These are phyloP conservation scores for Apiospora arundinis DNA, from an alignment of 2,329 filamentous ascomycete genomes.

Conservation along the genomic window DNA sequence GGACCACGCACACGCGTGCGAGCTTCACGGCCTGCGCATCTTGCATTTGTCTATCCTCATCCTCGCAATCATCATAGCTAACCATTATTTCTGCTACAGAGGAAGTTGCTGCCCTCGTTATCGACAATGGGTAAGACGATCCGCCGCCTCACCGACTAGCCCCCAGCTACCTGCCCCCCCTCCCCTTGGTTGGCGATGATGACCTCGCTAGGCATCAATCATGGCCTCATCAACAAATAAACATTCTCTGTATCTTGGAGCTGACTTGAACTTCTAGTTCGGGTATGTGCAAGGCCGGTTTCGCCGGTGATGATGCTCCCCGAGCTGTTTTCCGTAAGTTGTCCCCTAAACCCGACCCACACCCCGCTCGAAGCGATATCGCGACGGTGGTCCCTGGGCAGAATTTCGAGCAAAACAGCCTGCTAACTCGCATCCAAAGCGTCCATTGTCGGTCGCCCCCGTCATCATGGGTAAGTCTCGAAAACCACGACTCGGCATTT, in stretches of 20 bases:
- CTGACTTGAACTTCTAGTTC: slow-evolving; percentile 69
- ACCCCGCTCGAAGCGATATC: slow-evolving; percentile 46
- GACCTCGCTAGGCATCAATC: slow-evolving; percentile 1
- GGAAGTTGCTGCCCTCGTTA: slow-evolving; percentile 99
- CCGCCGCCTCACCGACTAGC: slow-evolving; percentile 44
- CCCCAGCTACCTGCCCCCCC: neutral
- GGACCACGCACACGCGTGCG: slow-evolving; percentile 34
- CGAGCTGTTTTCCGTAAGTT: slow-evolving; percentile 99
- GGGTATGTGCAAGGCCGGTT: slow-evolving; percentile 99
- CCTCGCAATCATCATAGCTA: slow-evolving; percentile 41
- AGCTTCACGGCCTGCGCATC: slow-evolving; percentile 26
- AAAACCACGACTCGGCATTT: neutral
- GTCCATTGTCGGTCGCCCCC: slow-evolving; percentile 99
- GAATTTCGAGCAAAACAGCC: slow-evolving; percentile 25
- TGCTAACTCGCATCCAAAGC: slow-evolving; percentile 63
- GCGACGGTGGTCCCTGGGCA: slow-evolving; percentile 28
- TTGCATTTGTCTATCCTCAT: neutral
- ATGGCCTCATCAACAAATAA: slow-evolving; percentile 1
- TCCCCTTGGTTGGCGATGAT: neutral
- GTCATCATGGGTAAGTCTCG: slow-evolving; percentile 94
- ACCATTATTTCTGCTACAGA: slow-evolving; percentile 67
- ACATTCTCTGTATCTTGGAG: slow-evolving; percentile 23
- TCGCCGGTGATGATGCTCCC: slow-evolving; percentile 99
- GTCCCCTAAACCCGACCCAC: slow-evolving; percentile 33
- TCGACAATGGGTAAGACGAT: slow-evolving; percentile 99